Base-by-base conservation (phyloP, 2,329 filamentous ascomycete genomes). In the Colletotrichum lini region DNA sequence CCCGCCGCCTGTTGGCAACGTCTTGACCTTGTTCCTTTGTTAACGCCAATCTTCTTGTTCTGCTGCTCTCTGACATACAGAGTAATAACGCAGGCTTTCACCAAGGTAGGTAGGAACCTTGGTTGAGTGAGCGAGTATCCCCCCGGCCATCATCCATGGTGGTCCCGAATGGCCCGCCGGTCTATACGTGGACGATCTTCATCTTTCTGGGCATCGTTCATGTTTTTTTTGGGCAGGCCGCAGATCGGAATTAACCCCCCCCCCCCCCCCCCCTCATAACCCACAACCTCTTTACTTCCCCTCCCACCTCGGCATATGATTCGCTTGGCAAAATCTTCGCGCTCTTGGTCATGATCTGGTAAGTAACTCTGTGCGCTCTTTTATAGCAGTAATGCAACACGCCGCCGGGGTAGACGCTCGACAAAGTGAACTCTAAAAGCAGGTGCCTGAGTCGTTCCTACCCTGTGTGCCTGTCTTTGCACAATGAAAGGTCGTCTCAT, bases 171-270 rank as follows among this genome's bases (percentile, higher is more conserved):
- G 26, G 26, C 26, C 26, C 26, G 26, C 26, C 4, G 26, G 26
- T 30, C 26, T 30, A 30, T 30, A 30, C 26, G 26, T 5, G 26
- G 26, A 30, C 26, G 26, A 30, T 30, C 26, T 30, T 30, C 26
- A 30, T 30, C 26, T 30, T 30, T 4, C 26, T 30, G 26, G 26
- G 26, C 26, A 30, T 30, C 26, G 26, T 30, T 30, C 26, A 30
- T 30, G 26, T 30, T 30, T 30, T 52, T 47, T 57, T 54, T 8
- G 38, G 30, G 30, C 42, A 10, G 62, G 21, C 63, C 47, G 68
- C 68, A 58, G 68, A 71, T 71, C 58, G 65, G 53, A 68, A 68
- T 68, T 4, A 54, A 4, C 59, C 62, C 21, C 9, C 5, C 4
- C 26, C 26, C 26, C 26, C 26, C 26, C 26, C 26, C 26, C 26